Percentiles rank a stretch among this genome's conserved stretches.
phyloP scores from a whole-genome alignment of 345 rosid species.

The Salix koriyanagi region DNA sequence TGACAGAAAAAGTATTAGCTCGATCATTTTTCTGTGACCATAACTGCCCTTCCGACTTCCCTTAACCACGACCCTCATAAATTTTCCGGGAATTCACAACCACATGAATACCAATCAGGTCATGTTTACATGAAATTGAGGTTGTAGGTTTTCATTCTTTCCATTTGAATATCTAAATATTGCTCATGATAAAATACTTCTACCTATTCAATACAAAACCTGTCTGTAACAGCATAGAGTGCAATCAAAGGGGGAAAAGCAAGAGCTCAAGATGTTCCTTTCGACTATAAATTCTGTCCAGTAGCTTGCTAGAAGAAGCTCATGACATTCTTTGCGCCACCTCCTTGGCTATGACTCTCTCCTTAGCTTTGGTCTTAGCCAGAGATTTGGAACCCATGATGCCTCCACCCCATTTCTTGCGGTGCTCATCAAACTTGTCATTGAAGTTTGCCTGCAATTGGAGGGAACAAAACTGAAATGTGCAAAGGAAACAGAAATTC shows the following conservation, averaged over 20 bases:
- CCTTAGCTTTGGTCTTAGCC: constrained; percentile 70
- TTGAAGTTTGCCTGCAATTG: constrained; percentile 56
- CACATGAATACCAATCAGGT: too few species aligned
- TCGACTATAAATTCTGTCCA: background rate
- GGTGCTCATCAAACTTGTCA: constrained; percentile 64
- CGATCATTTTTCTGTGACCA: too few species aligned
- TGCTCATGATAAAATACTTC: background rate
- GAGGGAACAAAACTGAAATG: background rate
- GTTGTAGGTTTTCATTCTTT: background rate
- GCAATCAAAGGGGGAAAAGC: background rate
- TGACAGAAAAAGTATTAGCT: too few species aligned
- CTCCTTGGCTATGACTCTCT: constrained; percentile 65
- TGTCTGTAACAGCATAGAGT: background rate
- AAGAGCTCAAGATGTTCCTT: background rate
- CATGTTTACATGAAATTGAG: background rate
- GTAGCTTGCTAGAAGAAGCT: background rate
- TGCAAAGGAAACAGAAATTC: background rate
- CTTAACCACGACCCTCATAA: too few species aligned
- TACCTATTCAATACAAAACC: background rate
- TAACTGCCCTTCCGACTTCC: too few species aligned
- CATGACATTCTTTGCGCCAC: constrained; percentile 68
- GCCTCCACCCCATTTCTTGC: constrained; percentile 88
- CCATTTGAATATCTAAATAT: background rate
- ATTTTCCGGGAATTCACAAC: too few species aligned
- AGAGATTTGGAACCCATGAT: constrained; percentile 88